These are phyloP conservation scores for Pythium grandisporangium DNA, from an alignment of 352 stramenopile species.

Conservation along the genomic window DNA sequence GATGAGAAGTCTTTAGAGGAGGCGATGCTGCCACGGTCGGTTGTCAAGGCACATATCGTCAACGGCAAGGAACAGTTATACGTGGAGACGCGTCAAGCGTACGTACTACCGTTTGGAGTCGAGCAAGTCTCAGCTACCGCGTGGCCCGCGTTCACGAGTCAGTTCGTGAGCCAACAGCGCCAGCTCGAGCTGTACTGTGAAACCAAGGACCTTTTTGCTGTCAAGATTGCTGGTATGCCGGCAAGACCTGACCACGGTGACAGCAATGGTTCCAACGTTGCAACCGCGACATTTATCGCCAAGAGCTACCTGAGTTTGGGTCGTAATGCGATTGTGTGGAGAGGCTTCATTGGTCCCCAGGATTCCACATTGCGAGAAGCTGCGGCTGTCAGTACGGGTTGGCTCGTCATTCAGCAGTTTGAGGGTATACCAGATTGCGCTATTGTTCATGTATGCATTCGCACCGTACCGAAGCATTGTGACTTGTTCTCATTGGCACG, in stretches of 20 bases:
- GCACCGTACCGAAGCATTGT: background rate
- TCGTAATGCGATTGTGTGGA: background rate
- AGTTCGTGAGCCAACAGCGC: conserved; percentile 3
- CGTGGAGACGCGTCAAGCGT: conserved; percentile 5
- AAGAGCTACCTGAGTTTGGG: background rate
- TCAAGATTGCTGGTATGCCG: background rate
- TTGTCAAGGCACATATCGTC: conserved; percentile 3
- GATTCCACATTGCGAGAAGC: background rate
- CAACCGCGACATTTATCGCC: background rate
- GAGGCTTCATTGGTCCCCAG: background rate
- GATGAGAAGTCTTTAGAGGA: background rate
- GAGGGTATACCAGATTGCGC: background rate
- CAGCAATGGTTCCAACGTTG: background rate
- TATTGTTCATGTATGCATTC: conserved; percentile 2
- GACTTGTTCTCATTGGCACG: background rate
- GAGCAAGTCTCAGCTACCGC: background rate
- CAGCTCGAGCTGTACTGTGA: conserved; percentile 2
- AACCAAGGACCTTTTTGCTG: conserved; percentile 6
- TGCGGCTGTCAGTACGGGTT: conserved; percentile 2
- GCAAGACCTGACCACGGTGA: background rate
- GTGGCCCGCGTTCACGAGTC: conserved; percentile 3
- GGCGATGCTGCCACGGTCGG: background rate
- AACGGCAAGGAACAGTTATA: conserved; percentile 8
- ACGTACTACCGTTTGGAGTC: conserved; percentile 1
- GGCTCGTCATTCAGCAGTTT: background rate